Percentiles rank a stretch among this genome's conserved stretches.
Evolutionary conservation across 805 yeast genomes (phyloP).

Genomic region (Kuraishia borneana): DNA sequence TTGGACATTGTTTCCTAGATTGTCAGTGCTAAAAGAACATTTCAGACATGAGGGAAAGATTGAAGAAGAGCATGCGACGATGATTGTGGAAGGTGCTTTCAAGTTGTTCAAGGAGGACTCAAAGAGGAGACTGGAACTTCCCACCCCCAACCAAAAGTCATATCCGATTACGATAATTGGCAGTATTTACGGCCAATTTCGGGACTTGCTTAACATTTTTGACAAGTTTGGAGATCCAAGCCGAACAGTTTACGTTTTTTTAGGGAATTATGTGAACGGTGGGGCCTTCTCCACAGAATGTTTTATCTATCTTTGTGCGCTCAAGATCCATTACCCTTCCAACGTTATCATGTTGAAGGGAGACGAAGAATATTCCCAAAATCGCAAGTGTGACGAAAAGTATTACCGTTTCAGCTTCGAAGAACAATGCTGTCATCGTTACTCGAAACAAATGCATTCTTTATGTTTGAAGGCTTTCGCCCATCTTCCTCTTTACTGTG

Average conservation of each 20-base stretch:
- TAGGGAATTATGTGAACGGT: constrained; percentile 94
- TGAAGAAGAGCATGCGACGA: constrained; percentile 54
- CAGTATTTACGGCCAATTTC: constrained; percentile 95
- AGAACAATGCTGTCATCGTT: not conserved
- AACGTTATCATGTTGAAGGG: not conserved
- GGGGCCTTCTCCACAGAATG: constrained; percentile 88
- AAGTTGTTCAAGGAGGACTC: constrained; percentile 66
- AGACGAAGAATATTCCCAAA: not conserved
- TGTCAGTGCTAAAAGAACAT: constrained; percentile 43
- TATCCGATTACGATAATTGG: constrained; percentile 94
- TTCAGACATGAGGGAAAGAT: constrained; percentile 75
- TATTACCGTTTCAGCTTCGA: not conserved
- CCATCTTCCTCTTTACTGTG: not conserved
- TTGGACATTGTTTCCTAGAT: not conserved
- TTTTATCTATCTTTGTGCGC: constrained; percentile 60
- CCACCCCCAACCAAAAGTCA: constrained; percentile 40
- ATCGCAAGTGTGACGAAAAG: not conserved
- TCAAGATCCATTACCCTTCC: constrained; percentile 43
- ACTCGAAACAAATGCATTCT: not conserved
- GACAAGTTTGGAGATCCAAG: constrained; percentile 90
- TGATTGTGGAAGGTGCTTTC: constrained; percentile 57
- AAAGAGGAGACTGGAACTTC: constrained; percentile 82
- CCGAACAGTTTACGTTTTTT: constrained; percentile 79
- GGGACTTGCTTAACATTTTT: constrained; percentile 84
- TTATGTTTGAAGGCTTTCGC: not conserved